Conservation (phyloP, 148 eudicot species). For the Drosera capensis region DNA sequence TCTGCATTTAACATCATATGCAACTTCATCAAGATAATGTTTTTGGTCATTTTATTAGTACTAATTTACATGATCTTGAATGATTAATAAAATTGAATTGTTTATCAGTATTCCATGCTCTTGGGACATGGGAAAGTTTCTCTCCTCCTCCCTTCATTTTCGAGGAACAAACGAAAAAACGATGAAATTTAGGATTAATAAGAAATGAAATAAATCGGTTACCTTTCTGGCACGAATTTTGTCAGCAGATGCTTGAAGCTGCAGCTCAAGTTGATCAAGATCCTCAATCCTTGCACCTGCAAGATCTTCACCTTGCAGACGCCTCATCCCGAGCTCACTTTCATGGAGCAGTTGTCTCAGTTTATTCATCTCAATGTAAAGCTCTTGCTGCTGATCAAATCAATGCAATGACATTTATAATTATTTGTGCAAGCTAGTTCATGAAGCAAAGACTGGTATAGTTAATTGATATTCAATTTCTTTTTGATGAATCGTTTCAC, state of each 20-base stretch:
- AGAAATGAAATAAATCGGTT: background rate
- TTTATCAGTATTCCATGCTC: no score
- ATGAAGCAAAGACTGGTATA: background rate
- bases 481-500: no score
- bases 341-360: conserved; percentile 37
- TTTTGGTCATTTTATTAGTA: no score
- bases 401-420: background rate
- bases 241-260: conserved; percentile 38
- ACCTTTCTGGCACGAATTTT: conserved; percentile 75
- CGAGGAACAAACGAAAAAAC: no score
- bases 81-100: no score
- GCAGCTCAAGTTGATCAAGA: conserved; percentile 38
- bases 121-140: no score
- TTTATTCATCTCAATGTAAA: conserved; percentile 25
- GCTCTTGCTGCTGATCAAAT: conserved; percentile 31
- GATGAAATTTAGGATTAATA: no score
- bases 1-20: no score
- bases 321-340: conserved; percentile 38
- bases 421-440: background rate
- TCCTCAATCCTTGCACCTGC: conserved; percentile 32
- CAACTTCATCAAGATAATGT: no score
- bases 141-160: no score
- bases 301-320: conserved; percentile 47
- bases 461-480: background rate
- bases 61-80: no score